phyloP scores from a whole-genome alignment of 352 stramenopile genomes.

The Phytopythium ostracodes region DNA sequence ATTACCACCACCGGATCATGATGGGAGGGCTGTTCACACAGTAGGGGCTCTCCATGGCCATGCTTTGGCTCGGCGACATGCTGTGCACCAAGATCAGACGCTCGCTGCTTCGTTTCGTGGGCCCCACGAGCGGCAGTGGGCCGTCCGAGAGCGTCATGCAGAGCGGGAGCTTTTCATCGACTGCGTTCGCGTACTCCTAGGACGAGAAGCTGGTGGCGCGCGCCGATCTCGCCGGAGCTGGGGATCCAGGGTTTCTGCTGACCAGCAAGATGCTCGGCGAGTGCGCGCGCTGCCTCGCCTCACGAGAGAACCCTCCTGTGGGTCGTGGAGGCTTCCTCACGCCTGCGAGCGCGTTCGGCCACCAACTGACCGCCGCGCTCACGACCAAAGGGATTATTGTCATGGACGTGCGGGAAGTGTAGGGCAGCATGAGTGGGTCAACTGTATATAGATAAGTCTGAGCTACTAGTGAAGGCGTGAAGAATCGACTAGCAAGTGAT shows the following conservation, averaged over 20 bases:
- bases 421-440: neutral
- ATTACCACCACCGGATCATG: slow-evolving; percentile 45
- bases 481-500: too few relatives aligned
- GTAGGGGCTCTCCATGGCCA: slow-evolving; percentile 20
- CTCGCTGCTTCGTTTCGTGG: slow-evolving; percentile 45
- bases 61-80: slow-evolving; percentile 23
- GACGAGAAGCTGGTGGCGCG: slow-evolving; percentile 21
- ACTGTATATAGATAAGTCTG: too few relatives aligned
- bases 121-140: slow-evolving; percentile 63
- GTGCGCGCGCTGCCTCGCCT: slow-evolving; percentile 32
- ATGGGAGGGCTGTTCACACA: slow-evolving; percentile 25
- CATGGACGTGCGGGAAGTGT: neutral
- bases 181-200: slow-evolving; percentile 33
- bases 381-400: slow-evolving; percentile 29
- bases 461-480: neutral
- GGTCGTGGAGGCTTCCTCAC: slow-evolving; percentile 33
- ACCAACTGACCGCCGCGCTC: slow-evolving; percentile 29
- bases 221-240: slow-evolving; percentile 12
- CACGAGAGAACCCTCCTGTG: slow-evolving; percentile 15
- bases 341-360: slow-evolving; percentile 31
- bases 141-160: slow-evolving; percentile 59
- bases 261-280: slow-evolving; percentile 40
- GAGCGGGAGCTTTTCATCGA: slow-evolving; percentile 57
- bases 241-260: slow-evolving; percentile 37
- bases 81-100: slow-evolving; percentile 44